Evolutionary conservation across 768 basidiomycete genomes (phyloP).

Genomic region (Pisolithus marmoratus): DNA sequence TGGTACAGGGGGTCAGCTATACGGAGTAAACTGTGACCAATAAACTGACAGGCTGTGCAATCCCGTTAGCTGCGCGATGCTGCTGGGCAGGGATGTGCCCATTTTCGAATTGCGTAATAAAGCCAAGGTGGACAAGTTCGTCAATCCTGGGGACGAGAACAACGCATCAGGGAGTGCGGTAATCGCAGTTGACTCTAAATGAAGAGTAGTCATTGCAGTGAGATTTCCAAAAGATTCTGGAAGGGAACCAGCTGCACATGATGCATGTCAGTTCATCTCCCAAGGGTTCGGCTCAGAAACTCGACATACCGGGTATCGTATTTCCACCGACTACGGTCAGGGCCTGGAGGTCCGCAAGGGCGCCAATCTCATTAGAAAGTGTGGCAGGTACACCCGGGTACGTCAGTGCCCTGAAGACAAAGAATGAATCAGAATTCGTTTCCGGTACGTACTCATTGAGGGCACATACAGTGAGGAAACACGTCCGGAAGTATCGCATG

Average conservation of each 20-base stretch:
- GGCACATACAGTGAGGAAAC: slow-evolving; percentile 37
- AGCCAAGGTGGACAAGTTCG: slow-evolving; percentile 29
- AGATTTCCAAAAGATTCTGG: slow-evolving; percentile 35
- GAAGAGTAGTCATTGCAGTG: slow-evolving; percentile 33
- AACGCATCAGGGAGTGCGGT: slow-evolving; percentile 28
- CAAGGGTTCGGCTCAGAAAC: not conserved
- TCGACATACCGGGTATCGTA: slow-evolving; percentile 34
- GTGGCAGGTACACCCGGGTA: slow-evolving; percentile 44
- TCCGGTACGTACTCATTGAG: not conserved
- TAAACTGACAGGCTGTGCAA: slow-evolving; percentile 36
- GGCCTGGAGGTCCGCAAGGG: slow-evolving; percentile 32
- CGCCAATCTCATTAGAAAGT: slow-evolving; percentile 37
- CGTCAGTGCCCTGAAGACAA: slow-evolving; percentile 28
- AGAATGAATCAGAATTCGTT: not conserved
- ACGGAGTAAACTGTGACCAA: not conserved
- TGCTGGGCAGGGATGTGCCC: slow-evolving; percentile 33
- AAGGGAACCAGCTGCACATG: slow-evolving; percentile 34
- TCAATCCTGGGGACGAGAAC: slow-evolving; percentile 29
- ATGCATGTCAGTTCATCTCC: not conserved
- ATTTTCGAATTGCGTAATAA: slow-evolving; percentile 38
- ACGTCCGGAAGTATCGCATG: slow-evolving; percentile 35
- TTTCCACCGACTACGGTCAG: slow-evolving; percentile 38
- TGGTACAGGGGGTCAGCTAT: slow-evolving; percentile 10
- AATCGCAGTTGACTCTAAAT: slow-evolving; percentile 37
- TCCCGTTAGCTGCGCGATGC: slow-evolving; percentile 23